phyloP scores from a whole-genome alignment of 2,329 filamentous ascomycete genomes.

The Fusarium transvaalense region DNA sequence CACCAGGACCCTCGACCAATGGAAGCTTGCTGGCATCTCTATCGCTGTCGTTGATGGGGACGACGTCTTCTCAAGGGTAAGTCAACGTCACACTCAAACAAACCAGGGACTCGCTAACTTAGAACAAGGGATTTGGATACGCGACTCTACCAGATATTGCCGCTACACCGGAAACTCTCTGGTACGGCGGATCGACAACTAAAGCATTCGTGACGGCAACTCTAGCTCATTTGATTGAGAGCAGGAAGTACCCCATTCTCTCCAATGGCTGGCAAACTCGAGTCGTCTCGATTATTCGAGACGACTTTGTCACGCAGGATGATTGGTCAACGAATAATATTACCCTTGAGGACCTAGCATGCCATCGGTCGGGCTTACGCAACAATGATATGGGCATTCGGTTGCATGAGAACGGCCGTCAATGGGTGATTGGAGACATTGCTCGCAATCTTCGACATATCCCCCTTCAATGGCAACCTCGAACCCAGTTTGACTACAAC shows the following conservation, averaged over 20 bases:
- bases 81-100: background rate
- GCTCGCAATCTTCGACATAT: slow-evolving; percentile 61
- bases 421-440: slow-evolving; percentile 51
- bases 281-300: slow-evolving; percentile 61
- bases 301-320: slow-evolving; percentile 65
- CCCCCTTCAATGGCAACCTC: slow-evolving; percentile 58
- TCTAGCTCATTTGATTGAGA: slow-evolving; percentile 63
- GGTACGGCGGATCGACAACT: slow-evolving; percentile 67
- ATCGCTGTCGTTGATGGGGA: slow-evolving; percentile 48
- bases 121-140: slow-evolving; percentile 24
- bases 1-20: slow-evolving; percentile 38
- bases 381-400: slow-evolving; percentile 55
- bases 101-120: background rate
- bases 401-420: slow-evolving; percentile 50
- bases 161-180: slow-evolving; percentile 62
- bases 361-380: slow-evolving; percentile 65
- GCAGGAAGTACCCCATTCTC: slow-evolving; percentile 49
- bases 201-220: slow-evolving; percentile 67
- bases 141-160: slow-evolving; percentile 54
- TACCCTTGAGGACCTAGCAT: slow-evolving; percentile 66
- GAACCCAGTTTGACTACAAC: slow-evolving; percentile 61
- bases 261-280: slow-evolving; percentile 61
- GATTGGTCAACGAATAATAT: slow-evolving; percentile 61
- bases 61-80: slow-evolving; percentile 45
- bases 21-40: slow-evolving; percentile 48